Percentiles rank a stretch among this genome's conserved stretches.
Evolutionary conservation across 202 grass and related monocot genomes (phyloP).

Genomic region (Setaria viridis): DNA sequence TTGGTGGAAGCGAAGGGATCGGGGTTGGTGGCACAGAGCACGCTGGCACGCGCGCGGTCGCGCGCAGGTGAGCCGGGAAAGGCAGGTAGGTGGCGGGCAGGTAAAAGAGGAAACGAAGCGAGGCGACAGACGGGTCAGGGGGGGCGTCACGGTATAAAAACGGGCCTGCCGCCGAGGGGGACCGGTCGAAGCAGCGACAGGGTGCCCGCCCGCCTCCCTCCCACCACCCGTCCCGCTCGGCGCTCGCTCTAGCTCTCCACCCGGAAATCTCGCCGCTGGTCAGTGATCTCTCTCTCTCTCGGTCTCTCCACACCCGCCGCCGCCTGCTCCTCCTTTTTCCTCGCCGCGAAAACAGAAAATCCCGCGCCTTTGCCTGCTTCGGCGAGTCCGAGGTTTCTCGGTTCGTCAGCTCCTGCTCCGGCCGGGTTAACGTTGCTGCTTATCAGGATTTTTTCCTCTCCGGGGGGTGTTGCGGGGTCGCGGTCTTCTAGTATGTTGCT

Average conservation of each 20-base stretch:
- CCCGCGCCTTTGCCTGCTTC: slow-evolving; percentile 8
- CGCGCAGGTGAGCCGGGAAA: slow-evolving; percentile 2
- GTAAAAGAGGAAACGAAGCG: slow-evolving; percentile 4
- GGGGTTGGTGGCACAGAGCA: slow-evolving; percentile 16
- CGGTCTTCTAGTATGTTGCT: neutral
- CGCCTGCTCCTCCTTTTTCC: neutral
- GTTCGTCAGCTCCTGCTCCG: neutral
- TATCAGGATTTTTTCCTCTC: neutral
- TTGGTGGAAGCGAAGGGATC: neutral
- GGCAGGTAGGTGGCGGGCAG: slow-evolving; percentile 44
- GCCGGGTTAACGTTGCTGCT: neutral
- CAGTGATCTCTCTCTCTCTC: neutral
- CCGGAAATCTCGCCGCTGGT: slow-evolving; percentile 41
- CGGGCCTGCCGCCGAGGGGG: neutral
- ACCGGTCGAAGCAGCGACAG: neutral
- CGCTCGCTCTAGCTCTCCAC: neutral
- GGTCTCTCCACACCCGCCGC: neutral
- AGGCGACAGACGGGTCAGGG: neutral
- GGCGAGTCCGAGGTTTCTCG: slow-evolving; percentile 4
- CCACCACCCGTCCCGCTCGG: neutral
- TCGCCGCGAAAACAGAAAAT: neutral
- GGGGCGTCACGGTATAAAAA: slow-evolving; percentile 50
- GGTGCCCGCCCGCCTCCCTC: neutral
- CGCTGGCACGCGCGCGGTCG: neutral
- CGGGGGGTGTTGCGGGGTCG: neutral